Percentiles rank a stretch among this genome's conserved stretches.
These are phyloP conservation scores for Fusarium coffeatum DNA, from an alignment of 2,329 filamentous ascomycete species.

Conservation along the genomic window DNA sequence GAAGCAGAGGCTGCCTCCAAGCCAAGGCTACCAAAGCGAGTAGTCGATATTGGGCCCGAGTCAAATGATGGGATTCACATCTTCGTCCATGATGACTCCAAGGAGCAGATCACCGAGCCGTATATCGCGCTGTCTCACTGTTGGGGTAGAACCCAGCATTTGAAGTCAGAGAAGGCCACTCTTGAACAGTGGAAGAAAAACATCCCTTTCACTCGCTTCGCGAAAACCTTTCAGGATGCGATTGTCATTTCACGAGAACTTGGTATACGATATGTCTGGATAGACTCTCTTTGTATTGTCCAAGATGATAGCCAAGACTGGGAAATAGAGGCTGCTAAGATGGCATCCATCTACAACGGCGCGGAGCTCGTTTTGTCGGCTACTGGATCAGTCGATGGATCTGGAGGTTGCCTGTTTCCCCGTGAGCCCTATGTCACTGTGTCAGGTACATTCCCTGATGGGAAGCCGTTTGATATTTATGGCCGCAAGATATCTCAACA, in stretches of 20 bases:
- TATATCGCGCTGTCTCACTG: conserved; percentile 44
- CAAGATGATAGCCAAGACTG: conserved; percentile 45
- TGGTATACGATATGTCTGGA: conserved; percentile 44
- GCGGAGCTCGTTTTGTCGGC: conserved; percentile 45
- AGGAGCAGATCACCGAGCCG: conserved; percentile 2
- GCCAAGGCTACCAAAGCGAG: conserved; percentile 34
- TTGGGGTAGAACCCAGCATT: conserved; percentile 33
- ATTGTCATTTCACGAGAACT: conserved; percentile 32
- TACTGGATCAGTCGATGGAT: conserved; percentile 31
- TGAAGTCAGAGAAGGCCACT: conserved; percentile 22
- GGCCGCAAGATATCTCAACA: conserved; percentile 24
- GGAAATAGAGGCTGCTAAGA: conserved; percentile 45
- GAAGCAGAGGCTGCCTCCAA: conserved; percentile 19
- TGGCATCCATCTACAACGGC: conserved; percentile 45
- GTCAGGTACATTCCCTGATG: conserved; percentile 18
- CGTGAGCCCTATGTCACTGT: conserved; percentile 26
- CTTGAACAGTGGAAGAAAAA: conserved; percentile 33
- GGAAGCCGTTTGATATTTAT: conserved; percentile 30
- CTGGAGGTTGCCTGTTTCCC: conserved; percentile 38
- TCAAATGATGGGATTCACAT: conserved; percentile 36
- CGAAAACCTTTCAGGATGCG: conserved; percentile 40
- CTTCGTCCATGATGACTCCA: conserved; percentile 24
- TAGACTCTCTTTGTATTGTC: conserved; percentile 46
- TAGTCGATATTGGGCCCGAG: conserved; percentile 31
- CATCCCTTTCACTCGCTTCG: conserved; percentile 29